A percentile compares a stretch with the other conserved stretches of the same genome.
These are phyloP conservation scores for Castanopsis chinensis DNA, from an alignment of 306 rosid genomes.

Conservation along the genomic window DNA sequence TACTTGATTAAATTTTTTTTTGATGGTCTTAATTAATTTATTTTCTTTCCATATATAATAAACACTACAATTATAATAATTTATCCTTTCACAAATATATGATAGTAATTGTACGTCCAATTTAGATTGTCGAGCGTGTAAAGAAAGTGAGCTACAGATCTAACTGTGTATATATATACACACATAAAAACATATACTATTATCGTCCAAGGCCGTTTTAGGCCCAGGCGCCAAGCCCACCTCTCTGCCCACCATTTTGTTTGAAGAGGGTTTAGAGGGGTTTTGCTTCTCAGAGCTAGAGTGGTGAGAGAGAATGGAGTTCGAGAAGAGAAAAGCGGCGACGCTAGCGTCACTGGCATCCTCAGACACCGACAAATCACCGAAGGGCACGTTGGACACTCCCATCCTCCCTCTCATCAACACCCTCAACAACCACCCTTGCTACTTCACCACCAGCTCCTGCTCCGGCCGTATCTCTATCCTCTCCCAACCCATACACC, in stretches of 20 bases:
- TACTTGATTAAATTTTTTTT: no score
- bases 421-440: slow-evolving; percentile 60
- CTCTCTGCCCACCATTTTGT: neutral
- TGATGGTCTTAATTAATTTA: no score
- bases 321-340: slow-evolving; percentile 74
- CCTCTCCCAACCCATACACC: slow-evolving; percentile 63
- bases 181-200: no score
- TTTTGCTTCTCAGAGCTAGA: neutral
- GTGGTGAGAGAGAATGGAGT: slow-evolving; percentile 41
- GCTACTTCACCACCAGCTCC: slow-evolving; percentile 88
- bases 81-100: no score
- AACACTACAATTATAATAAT: no score
- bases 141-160: no score
- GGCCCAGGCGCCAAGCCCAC: neutral
- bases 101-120: no score
- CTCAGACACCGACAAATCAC: slow-evolving; percentile 68
- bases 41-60: no score
- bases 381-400: slow-evolving; percentile 72
- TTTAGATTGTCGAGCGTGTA: no score
- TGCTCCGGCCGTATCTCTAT: slow-evolving; percentile 92
- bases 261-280: slow-evolving; percentile 32
- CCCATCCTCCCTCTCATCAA: slow-evolving; percentile 76
- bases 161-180: no score
- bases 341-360: slow-evolving; percentile 59
- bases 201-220: neutral